Evolutionary conservation across 345 rosid genomes (phyloP), one percentile per base, ranked within the genome.

Genomic region (Populus ilicifolia): DNA sequence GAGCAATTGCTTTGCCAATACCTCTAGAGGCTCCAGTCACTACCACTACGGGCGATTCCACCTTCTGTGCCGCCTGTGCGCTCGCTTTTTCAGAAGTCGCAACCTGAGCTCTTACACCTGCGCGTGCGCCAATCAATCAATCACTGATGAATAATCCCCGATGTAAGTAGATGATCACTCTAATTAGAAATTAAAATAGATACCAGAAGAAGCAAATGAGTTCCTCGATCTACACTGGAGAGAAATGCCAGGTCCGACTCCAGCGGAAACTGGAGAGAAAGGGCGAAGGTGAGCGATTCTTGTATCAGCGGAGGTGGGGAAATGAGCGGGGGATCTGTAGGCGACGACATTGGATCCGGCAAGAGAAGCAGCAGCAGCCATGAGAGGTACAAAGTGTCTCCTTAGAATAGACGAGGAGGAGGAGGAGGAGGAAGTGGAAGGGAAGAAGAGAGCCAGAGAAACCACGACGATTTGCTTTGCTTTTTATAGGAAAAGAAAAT

Each of bases 11-110:
- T 87, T 75, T 96, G 46, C 99, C 98, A 79, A 96, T 96, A 59
- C 99, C 99, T 83, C 99, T 89, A 30, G 99, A 96, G 48, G 99
- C 99, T 86, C 99, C 99, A 13, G 98, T 94, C 69, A 96, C 91
- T 50, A 96, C 76, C 35, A 86, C 98, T 14, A 92, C 98, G 0
- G 97, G 98, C 61, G 97, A 80, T 82, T 96, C 95, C 69, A 89
- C 89, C 72, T 86, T 85, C 43, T 80, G 81, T 61, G 81, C 82
- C 68, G 84, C 84, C 74, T 83, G 90, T 7, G 73, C 67, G 68
- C 77, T 84, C 46, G 87, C 71, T 80, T 86, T 84, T 80, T 90
- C 94, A 72, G 74, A 80, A 70, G 91, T 83, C 2, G 91, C 88
- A 77, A 88, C 88, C 82, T 90, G 96, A 85, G 97, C 97, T 88